Conservation (phyloP, 768 basidiomycete genomes). For the Galerina marginata region DNA sequence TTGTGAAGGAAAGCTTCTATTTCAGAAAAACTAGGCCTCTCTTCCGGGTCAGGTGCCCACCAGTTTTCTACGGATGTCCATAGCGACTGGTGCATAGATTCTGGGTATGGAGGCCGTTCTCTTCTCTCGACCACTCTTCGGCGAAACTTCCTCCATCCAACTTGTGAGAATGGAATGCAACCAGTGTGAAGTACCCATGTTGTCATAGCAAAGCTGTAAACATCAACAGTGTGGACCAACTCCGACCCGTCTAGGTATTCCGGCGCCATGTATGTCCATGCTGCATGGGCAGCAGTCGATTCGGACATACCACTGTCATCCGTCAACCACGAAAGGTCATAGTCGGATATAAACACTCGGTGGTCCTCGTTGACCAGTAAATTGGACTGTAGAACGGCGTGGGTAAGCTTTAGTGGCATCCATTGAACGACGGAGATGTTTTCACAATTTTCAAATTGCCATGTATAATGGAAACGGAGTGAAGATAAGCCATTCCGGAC, state of each 20-base stretch:
- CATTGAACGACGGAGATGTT: background rate
- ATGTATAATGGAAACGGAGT: conserved; percentile 2
- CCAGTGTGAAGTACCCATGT: conserved; percentile 7
- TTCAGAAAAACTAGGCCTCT: conserved; percentile 9
- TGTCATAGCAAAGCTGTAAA: conserved; percentile 10
- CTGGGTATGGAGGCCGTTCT: conserved; percentile 3
- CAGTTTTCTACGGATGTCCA: conserved; percentile 3
- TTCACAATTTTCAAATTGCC: conserved; percentile 5
- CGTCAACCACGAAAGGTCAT: conserved; percentile 5
- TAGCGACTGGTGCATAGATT: conserved; percentile 1
- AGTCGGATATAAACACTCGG: background rate
- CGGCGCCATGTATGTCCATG: background rate
- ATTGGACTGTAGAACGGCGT: background rate
- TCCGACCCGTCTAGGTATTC: conserved; percentile 6
- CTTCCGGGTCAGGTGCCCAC: conserved; percentile 7
- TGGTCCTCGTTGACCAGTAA: conserved; percentile 1
- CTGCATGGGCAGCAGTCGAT: background rate
- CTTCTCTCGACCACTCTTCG: background rate
- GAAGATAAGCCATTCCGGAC: conserved; percentile 8
- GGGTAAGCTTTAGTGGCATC: too few species aligned
- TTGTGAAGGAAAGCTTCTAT: background rate
- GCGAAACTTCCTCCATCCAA: conserved; percentile 2
- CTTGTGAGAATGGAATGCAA: conserved; percentile 3
- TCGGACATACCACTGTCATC: conserved; percentile 2
- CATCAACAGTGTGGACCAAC: conserved; percentile 2